Base-by-base conservation (phyloP, 163 green algal genomes). In the Picocystis sp. region DNA sequence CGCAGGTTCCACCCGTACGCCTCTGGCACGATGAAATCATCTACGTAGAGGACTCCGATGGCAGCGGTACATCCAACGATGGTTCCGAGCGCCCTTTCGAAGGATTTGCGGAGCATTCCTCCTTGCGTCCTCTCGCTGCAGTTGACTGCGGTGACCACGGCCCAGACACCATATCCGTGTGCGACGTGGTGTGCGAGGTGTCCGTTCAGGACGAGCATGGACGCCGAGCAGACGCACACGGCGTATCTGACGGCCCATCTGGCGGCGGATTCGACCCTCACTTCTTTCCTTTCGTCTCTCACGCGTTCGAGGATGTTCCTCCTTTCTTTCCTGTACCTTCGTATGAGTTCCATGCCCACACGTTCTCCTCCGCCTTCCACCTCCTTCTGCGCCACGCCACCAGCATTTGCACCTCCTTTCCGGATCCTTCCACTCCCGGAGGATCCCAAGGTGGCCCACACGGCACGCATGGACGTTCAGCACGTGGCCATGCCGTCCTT, bases 121-220 rank as follows among this genome's bases (percentile, higher is more conserved):
- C 50, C 50, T 29, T 56, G 50, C 21, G 45, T 33, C 19, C 45
- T 56, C n/a, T 56, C 50, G 50, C 45, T 56, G 50, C 50, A 56
- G 22, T 56, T 56, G 8, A 56, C 25, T 6, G 35, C 44, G 22
- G 50, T 56, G 50, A 56, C 45, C 13, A 56, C 25, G 14, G 50
- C 50, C 50, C 50, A 56, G 23, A 56, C 25, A 3, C 50, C 50
- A 22, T 56, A 56, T 17, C 48, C 21, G 48, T 55, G 19, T 21
- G 21, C 48, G n/a, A 55, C 48, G n/a, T 47, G n/a, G n/a, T 21
- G 48, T 29, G n/a, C 22, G 35, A 56, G 50, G 35, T 45, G 23
- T 15, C 50, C 50, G 9, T 56, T 51, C 22, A 56, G 50, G 17
- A 56, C 24, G 21, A 56, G 50, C 50, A 50, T 21, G 12, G 50